Evolutionary conservation across 768 basidiomycete species (phyloP).

Genomic region (Leccinum disarticulatum): DNA sequence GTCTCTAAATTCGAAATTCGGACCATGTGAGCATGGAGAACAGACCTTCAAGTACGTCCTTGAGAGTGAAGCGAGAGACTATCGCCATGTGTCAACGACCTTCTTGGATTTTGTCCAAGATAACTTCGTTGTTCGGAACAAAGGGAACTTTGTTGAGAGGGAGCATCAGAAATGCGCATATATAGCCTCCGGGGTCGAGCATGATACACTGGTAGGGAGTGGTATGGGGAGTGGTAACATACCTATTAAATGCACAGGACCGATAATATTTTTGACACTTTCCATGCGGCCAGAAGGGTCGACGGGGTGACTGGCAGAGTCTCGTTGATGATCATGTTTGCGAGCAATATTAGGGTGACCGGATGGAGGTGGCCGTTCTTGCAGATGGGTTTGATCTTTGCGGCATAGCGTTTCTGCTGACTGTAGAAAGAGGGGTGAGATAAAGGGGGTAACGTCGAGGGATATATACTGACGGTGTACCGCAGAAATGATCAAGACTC

Average conservation of each 20-base stretch:
- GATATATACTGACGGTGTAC: too few species aligned
- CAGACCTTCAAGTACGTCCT: slow-evolving; percentile 73
- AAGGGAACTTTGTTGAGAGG: slow-evolving; percentile 85
- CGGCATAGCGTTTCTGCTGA: slow-evolving; percentile 76
- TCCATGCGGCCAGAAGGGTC: slow-evolving; percentile 36
- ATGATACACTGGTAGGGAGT: slow-evolving; percentile 55
- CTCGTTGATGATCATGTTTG: slow-evolving; percentile 93
- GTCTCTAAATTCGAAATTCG: slow-evolving; percentile 52
- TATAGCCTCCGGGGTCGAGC: slow-evolving; percentile 72
- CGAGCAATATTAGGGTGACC: slow-evolving; percentile 77
- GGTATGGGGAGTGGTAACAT: slow-evolving; percentile 2
- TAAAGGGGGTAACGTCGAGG: slow-evolving; percentile 17
- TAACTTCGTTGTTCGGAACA: slow-evolving; percentile 81
- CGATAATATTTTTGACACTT: slow-evolving; percentile 79
- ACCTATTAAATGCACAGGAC: slow-evolving; percentile 84
- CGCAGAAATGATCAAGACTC: slow-evolving; percentile 30
- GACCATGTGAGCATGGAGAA: background rate
- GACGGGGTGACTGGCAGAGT: slow-evolving; percentile 70
- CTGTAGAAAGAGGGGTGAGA: slow-evolving; percentile 36
- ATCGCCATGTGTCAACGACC: slow-evolving; percentile 92
- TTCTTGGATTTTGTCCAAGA: slow-evolving; percentile 79
- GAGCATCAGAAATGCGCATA: slow-evolving; percentile 39
- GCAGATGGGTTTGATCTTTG: slow-evolving; percentile 84
- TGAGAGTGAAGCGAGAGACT: slow-evolving; percentile 71
- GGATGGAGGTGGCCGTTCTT: slow-evolving; percentile 80